Evolutionary conservation across 257 asterid genomes (phyloP).

Genomic region (Capsicum chinense): DNA sequence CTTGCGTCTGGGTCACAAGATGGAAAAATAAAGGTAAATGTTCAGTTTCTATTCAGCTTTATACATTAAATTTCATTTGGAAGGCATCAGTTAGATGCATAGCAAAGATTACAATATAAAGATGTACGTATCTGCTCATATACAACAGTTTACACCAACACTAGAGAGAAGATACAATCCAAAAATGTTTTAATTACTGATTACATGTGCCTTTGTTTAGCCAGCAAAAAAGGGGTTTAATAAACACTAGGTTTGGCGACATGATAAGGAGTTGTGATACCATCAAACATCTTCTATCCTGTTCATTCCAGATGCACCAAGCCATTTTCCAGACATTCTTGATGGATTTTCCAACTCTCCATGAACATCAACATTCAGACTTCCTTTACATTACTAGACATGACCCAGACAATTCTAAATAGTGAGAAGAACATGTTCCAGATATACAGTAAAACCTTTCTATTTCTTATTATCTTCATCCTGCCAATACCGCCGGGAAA

Average conservation of each 20-base stretch:
- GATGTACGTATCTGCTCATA: not conserved
- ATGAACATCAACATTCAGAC: not conserved
- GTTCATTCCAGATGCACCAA: not conserved
- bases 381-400: conserved; percentile 3
- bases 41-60: not conserved
- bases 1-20: conserved; percentile 97
- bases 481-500: not conserved
- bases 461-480: conserved; percentile 10
- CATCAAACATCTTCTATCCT: not conserved
- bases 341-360: not conserved
- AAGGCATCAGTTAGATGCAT: not conserved
- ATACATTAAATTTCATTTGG: not conserved
- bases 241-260: not conserved
- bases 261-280: not conserved
- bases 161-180: not conserved
- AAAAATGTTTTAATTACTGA: not conserved
- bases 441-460: not conserved
- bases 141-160: not conserved
- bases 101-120: not conserved
- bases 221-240: not conserved
- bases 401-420: not conserved
- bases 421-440: not conserved
- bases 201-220: not conserved
- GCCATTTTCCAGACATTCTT: not conserved
- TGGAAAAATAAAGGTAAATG: conserved; percentile 88